Conservation (phyloP, 2,329 filamentous ascomycete genomes). For the Colletotrichum camelliae region DNA sequence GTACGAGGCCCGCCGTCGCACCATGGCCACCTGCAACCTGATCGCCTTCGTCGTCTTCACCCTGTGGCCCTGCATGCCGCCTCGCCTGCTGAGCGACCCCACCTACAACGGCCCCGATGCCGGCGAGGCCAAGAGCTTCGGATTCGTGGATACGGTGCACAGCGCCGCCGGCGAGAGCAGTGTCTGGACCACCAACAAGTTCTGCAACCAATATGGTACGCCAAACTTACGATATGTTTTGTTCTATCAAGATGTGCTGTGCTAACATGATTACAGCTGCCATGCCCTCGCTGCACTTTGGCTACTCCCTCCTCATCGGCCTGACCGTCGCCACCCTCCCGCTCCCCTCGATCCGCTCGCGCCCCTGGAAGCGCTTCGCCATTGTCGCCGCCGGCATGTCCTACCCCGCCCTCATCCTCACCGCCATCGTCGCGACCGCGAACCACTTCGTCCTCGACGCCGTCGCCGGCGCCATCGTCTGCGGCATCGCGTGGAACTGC, state of each 20-base stretch:
- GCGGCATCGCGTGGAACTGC: conserved; percentile 65
- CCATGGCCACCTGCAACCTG: conserved; percentile 61
- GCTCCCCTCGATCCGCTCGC: conserved; percentile 57
- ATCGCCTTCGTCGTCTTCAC: conserved; percentile 58
- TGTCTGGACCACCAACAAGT: conserved; percentile 62
- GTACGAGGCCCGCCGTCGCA: conserved; percentile 62
- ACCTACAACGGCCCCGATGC: conserved; percentile 60
- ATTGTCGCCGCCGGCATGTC: conserved; percentile 57
- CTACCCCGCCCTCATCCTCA: conserved; percentile 70
- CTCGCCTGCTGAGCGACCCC: conserved; percentile 58
- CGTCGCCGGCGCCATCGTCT: conserved; percentile 70
- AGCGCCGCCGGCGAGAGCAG: conserved; percentile 55
- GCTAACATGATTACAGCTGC: conserved; percentile 53
- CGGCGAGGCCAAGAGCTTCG: conserved; percentile 61
- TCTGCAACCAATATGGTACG: conserved; percentile 77
- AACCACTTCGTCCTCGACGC: conserved; percentile 79
- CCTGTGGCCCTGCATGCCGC: conserved; percentile 61
- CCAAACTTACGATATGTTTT: neutral
- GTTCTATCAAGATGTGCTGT: rapidly evolving
- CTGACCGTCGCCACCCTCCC: conserved; percentile 72
- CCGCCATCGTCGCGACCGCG: conserved; percentile 73
- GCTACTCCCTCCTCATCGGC: conserved; percentile 76
- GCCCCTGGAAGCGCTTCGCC: conserved; percentile 53
- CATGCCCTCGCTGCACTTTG: conserved; percentile 79
- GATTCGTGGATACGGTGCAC: conserved; percentile 58